Evolutionary conservation across 352 stramenopile genomes (phyloP), one percentile per base, ranked within the genome.

Genomic region (Phytophthora palmivora): DNA sequence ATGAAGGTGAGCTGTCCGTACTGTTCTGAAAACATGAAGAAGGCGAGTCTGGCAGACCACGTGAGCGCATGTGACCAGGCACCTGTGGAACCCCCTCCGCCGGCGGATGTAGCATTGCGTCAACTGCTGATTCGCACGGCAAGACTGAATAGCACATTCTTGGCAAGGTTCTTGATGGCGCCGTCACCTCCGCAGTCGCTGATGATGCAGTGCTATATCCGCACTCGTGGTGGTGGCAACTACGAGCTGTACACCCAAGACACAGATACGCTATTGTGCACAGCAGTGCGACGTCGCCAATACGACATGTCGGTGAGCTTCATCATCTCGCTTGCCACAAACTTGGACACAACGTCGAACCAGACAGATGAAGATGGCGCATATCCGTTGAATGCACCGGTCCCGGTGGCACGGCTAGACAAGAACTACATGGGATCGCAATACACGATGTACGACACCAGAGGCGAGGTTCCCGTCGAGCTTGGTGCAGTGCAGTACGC

Each of bases 261-360:
- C 66, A 89, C 71, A 4, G 75, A 94, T 74, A 88, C 74, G 12
- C 63, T 94, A 19, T 56, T 94, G 48, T 90, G 81, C 62, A 91
- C 86, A 11, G 86, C 86, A 0, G 82, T 92, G 43, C 83, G 86
- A 39, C 83, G 84, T 43, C 83, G 86, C 22, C 86, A 94, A 73
- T 92, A 92, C 67, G 86, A 94, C 71, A 94, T 94, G 86, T 92
- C 82, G 49, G 85, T 94, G 51, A 94, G 79, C 48, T 94, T 94
- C 49, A 70, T 84, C 46, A 92, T 94, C 55, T 78, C 65, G 3
- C 28, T 88, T 22, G 79, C 80, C 21, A 86, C 74, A 22, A 88
- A 87, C 45, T 19, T 87, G 12, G 70, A 88, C 32, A 55, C 51
- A 6, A 63, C 60, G 6, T 58, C 39, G n/a, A 65, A 61, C 46